Evolutionary conservation across 495 filamentous ascomycete genomes (phyloP), one percentile per base, ranked within the genome.

Genomic region (Talaromyces liani): DNA sequence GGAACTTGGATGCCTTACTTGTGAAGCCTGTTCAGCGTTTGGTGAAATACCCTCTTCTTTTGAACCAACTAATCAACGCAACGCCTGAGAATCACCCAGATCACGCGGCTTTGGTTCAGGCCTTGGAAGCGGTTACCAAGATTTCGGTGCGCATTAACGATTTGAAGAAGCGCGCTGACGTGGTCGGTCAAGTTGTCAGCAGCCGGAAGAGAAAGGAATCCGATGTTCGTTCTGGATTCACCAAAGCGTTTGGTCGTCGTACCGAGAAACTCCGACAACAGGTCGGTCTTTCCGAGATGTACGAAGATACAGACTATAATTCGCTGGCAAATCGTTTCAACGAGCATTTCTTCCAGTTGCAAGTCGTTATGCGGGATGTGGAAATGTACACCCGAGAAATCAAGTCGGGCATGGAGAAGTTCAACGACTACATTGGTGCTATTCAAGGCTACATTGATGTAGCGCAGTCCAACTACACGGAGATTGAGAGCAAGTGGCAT

Each of bases 21-120:
- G 91, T 99, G 64, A 99, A 99, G 73, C 94, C 94, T 8, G 88
- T 93, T 66, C 94, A 99, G 75, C 84, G 94, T 36, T 85, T 98
- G 33, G 81, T 91, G 31, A 97, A 96, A 66, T 99, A 97, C 68
- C 92, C 92, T 1, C 85, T 97, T 10, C 79, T 99, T 27, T 80
- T 99, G 41, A 81, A 81, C 6, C 82, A 91, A 63, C 80, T 98
- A 0, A 81, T 93, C 25, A 87, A 93, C 62, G 82, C 84, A 49
- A 98, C 95, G 0, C 87, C 91, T 0, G 73, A 75, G 9, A 86
- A 90, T 60, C 94, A 99, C 69, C 91, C 93, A 0, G 94, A 99
- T 72, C 85, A 84, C 56, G 77, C 79, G 9, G 75, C 85, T 41
- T 81, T 98, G 36, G 74, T 85, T 55, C 75, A 75, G 39, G 90